These are phyloP conservation scores for Cyberlindnera maclurae DNA, from an alignment of 805 yeast species.

Conservation along the genomic window DNA sequence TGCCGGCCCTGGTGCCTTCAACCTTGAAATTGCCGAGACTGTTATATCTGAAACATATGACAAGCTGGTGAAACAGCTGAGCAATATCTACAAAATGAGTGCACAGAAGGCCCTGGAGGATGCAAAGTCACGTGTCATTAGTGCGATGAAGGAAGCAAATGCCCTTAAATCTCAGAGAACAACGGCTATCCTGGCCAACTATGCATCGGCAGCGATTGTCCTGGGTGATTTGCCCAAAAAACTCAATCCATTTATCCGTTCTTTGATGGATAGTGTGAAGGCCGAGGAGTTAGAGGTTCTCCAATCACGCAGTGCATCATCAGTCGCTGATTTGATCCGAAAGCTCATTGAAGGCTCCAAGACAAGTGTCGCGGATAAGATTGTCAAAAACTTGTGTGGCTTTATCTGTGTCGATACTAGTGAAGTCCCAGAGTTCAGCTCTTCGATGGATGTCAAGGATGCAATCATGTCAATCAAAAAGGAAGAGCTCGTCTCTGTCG, in stretches of 20 bases:
- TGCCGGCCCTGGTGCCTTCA: slow-evolving; percentile 92
- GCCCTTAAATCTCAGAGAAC: slow-evolving; percentile 43
- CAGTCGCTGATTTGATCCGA: slow-evolving; percentile 59
- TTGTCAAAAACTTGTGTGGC: slow-evolving; percentile 84
- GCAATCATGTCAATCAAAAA: slow-evolving; percentile 67
- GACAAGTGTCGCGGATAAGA: slow-evolving; percentile 75
- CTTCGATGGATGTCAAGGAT: slow-evolving; percentile 47
- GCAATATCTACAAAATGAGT: slow-evolving; percentile 63
- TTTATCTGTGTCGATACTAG: slow-evolving; percentile 92
- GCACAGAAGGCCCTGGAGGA: slow-evolving; percentile 72
- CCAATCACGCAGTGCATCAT: slow-evolving; percentile 63
- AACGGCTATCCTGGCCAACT: slow-evolving; percentile 59
- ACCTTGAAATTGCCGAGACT: slow-evolving; percentile 68
- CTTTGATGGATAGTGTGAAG: slow-evolving; percentile 89
- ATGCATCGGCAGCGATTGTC: slow-evolving; percentile 67
- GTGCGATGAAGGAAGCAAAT: slow-evolving; percentile 65
- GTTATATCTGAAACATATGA: slow-evolving; percentile 57
- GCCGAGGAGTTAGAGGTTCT: slow-evolving; percentile 58
- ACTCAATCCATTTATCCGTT: slow-evolving; percentile 79
- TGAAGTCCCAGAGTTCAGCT: slow-evolving; percentile 87
- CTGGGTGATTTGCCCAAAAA: slow-evolving; percentile 73
- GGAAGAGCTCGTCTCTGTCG: slow-evolving; percentile 61
- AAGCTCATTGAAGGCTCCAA: slow-evolving; percentile 53
- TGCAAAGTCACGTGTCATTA: slow-evolving; percentile 58
- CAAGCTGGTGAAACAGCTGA: slow-evolving; percentile 54